Conservation (phyloP, 768 basidiomycete genomes). For the Fomitopsis serialis region DNA sequence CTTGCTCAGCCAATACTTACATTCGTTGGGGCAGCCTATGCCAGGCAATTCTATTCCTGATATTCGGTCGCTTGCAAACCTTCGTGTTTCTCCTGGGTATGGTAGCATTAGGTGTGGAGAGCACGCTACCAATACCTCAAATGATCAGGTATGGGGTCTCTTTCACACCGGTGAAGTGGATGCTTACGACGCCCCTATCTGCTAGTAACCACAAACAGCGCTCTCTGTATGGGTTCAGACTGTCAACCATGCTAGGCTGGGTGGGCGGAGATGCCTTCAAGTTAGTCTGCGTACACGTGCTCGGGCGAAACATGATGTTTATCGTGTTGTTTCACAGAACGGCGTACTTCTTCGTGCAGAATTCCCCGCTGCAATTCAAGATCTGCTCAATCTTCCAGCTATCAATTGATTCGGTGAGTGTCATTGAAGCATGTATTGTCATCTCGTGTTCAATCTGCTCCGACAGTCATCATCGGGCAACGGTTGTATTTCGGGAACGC, state of each 20-base stretch:
- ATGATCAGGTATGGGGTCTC: conserved; percentile 52
- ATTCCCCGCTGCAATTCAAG: conserved; percentile 75
- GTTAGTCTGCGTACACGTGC: conserved; percentile 32
- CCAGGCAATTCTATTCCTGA: conserved; percentile 69
- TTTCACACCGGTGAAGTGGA: too few species aligned
- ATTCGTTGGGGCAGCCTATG: conserved; percentile 39
- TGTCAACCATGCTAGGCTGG: conserved; percentile 81
- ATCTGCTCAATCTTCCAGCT: conserved; percentile 81
- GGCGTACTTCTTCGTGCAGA: conserved; percentile 72
- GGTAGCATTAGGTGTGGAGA: conserved; percentile 76
- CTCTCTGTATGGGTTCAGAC: conserved; percentile 80
- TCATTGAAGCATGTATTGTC: neutral
- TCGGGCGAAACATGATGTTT: neutral
- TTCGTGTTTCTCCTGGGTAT: conserved; percentile 69
- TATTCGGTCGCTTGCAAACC: conserved; percentile 56
- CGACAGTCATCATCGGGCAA: conserved; percentile 64
- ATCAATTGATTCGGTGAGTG: conserved; percentile 69
- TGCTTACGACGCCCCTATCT: neutral
- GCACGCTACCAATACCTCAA: conserved; percentile 83
- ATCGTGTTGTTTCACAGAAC: conserved; percentile 37
- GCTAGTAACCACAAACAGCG: conserved; percentile 71
- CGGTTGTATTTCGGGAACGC: conserved; percentile 69
- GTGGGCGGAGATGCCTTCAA: conserved; percentile 82
- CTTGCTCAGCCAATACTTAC: neutral
- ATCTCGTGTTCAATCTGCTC: neutral